Evolutionary conservation across 495 filamentous ascomycete species (phyloP).

Genomic region (Podospora anserina): DNA sequence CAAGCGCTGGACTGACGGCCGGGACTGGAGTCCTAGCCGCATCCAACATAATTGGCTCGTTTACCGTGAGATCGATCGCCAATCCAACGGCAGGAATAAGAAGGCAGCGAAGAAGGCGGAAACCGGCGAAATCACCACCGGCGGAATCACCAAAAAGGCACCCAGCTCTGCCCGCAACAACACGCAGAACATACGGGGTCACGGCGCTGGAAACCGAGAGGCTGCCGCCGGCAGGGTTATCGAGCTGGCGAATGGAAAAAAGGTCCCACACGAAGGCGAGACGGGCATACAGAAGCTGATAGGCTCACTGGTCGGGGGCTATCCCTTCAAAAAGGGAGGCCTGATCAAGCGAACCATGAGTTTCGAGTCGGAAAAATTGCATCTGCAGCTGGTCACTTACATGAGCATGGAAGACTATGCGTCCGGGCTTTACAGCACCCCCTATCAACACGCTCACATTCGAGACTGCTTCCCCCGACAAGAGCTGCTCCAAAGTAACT

Average conservation of each 20-base stretch:
- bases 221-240: too few species aligned
- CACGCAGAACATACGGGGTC: too few species aligned
- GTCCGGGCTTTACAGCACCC: too few species aligned
- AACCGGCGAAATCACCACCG: neutral
- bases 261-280: neutral
- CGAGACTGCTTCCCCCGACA: too few species aligned
- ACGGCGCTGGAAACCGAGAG: too few species aligned
- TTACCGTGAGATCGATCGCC: conserved; percentile 78
- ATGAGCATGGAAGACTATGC: neutral
- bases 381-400: neutral
- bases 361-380: conserved; percentile 53
- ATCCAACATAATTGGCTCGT: conserved; percentile 86
- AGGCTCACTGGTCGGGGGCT: neutral
- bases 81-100: conserved; percentile 85
- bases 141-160: neutral
- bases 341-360: conserved; percentile 80
- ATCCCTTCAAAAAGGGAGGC: conserved; percentile 1
- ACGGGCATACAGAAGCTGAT: neutral
- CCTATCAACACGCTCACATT: too few species aligned
- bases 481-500: too few species aligned
- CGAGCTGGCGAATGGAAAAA: neutral
- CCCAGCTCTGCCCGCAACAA: neutral
- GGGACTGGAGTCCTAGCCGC: conserved; percentile 85
- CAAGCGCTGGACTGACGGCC: conserved; percentile 91
- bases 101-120: conserved; percentile 55